Evolutionary conservation across 1,284 basidiomycete genomes (phyloP).

Genomic region (Rhodotorula sp.): DNA sequence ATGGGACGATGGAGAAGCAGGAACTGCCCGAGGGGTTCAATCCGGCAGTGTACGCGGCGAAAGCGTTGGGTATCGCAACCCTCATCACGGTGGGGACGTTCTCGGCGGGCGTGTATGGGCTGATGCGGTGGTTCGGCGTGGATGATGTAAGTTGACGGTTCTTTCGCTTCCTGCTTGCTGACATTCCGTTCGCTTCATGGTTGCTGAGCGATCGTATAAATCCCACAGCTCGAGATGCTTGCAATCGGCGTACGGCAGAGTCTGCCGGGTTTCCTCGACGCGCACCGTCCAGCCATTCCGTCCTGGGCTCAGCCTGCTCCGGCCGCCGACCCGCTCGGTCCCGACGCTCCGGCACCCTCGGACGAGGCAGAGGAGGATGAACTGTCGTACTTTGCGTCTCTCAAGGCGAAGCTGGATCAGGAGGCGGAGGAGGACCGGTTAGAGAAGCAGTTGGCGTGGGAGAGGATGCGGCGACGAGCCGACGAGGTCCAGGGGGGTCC

Average conservation of each 20-base stretch:
- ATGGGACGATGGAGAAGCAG: conserved; percentile 11
- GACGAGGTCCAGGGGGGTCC: background rate
- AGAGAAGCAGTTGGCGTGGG: conserved; percentile 18
- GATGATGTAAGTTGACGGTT: conserved; percentile 24
- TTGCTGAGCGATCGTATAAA: background rate
- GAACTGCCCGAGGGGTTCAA: conserved; percentile 36
- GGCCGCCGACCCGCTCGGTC: background rate
- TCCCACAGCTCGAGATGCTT: conserved; percentile 26
- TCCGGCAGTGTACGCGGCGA: conserved; percentile 31
- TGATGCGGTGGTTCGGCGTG: conserved; percentile 30
- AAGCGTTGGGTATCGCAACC: conserved; percentile 36
- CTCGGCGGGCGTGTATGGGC: conserved; percentile 12
- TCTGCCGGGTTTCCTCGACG: conserved; percentile 12
- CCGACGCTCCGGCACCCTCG: too few species aligned
- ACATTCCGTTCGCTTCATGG: background rate
- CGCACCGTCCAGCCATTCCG: conserved; percentile 16
- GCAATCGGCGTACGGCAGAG: conserved; percentile 22
- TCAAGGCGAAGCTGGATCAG: conserved; percentile 34
- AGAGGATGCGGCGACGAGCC: conserved; percentile 4
- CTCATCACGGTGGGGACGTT: conserved; percentile 23
- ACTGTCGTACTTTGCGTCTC: conserved; percentile 27
- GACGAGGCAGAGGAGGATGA: conserved; percentile 16
- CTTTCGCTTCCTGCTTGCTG: background rate
- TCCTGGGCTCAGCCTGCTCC: conserved; percentile 26
- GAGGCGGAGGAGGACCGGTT: conserved; percentile 31